Evolutionary conservation across 2,329 filamentous ascomycete genomes (phyloP).

Genomic region (Neofusicoccum ribis): DNA sequence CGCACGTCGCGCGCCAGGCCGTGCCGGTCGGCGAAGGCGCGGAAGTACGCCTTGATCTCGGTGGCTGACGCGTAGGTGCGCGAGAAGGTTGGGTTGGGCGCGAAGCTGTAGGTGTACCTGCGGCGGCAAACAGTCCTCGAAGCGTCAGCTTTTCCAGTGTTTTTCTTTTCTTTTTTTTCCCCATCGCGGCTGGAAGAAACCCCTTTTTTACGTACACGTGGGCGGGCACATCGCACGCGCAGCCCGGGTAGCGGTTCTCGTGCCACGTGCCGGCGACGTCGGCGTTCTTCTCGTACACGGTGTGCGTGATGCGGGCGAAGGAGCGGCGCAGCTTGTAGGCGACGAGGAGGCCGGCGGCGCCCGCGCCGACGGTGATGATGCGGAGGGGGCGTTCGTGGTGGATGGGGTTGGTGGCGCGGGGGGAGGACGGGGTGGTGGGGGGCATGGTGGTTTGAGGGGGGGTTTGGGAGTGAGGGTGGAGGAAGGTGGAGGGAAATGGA

Average conservation of each 20-base stretch:
- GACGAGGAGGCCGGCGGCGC: conserved; percentile 49
- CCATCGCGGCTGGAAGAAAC: no score
- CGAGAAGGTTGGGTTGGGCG: conserved; percentile 47
- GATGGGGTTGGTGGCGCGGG: conserved; percentile 33
- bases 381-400: conserved; percentile 37
- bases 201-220: conserved; percentile 37
- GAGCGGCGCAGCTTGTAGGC: conserved; percentile 51
- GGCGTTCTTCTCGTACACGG: conserved; percentile 52
- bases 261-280: conserved; percentile 54
- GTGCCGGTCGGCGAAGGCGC: conserved; percentile 44
- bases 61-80: conserved; percentile 44
- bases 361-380: conserved; percentile 50
- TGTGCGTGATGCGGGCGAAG: conserved; percentile 45
- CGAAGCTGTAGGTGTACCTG: conserved; percentile 49
- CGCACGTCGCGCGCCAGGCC: conserved; percentile 39
- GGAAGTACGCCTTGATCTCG: conserved; percentile 48
- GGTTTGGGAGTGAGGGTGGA: not conserved
- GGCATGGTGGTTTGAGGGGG: not conserved
- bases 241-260: conserved; percentile 51
- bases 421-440: not conserved
- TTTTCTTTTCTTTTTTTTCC: no score
- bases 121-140: no score
- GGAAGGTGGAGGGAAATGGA: not conserved
- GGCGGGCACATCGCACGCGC: conserved; percentile 48
- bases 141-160: no score